Evolutionary conservation across 1,139 yeast genomes (phyloP), one percentile per base, ranked within the genome.

Genomic region (Zygosaccharomyces pseudobailii): DNA sequence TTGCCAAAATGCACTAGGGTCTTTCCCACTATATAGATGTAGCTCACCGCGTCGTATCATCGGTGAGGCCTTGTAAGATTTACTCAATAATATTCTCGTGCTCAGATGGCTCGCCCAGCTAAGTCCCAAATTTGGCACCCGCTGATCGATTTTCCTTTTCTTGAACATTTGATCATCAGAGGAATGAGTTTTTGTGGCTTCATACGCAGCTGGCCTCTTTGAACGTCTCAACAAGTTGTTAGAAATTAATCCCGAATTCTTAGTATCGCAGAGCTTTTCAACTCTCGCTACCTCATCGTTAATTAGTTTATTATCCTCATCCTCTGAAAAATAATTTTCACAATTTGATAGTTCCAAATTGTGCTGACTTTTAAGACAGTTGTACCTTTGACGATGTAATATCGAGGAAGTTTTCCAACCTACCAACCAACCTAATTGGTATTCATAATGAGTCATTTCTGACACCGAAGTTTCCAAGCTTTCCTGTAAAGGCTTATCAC

Each of bases 381-480:
- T 48, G 42, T 43, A 50, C 36, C 46, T 50, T 47, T 68, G 71
- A 27, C 69, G 55, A 45, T 61, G 58, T 36, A 56, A 50, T 8
- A 74, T 67, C 4, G 72, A 65, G 0, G 64, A 58, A 43, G 67
- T 67, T 52, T 79, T 82, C 96, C 96, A 88, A 0, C 96, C 96
- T 4, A 81, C 74, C 47, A 79, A 71, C 74, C 84, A 79, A 3
- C 94, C 87, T 17, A 82, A 58, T 59, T 88, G 96, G 57, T 81
- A 81, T 51, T 85, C 86, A 48, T 77, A 69, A 42, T 75, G 77
- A 50, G 79, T 62, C n/a, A 76, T 69, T 45, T 73, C 65, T 47
- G 49, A 55, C 36, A 42, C 47, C 5, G 41, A 37, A 3, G 52
- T 40, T 10, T 53, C 56, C 4, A 50, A 25, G 5, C 42, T 40